Conservation (phyloP, 2,329 filamentous ascomycete genomes). For the Pyricularia sp. region DNA sequence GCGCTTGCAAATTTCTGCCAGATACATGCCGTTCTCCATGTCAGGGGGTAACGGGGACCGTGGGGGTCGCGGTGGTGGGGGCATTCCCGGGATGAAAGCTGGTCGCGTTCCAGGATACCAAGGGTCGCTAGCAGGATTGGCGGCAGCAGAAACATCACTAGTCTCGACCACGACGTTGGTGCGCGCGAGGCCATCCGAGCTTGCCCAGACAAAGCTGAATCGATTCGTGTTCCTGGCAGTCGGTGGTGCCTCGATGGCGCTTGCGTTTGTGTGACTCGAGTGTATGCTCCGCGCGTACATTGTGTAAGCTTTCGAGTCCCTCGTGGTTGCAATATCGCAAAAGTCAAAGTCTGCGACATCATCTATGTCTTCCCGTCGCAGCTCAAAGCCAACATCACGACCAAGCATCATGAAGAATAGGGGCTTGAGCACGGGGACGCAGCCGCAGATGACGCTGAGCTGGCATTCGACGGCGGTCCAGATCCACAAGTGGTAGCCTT, state of each 20-base stretch:
- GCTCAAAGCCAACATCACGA: neutral
- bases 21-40: neutral
- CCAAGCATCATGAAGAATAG: constrained; percentile 10
- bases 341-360: neutral
- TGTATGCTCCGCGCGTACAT: neutral
- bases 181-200: neutral
- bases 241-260: neutral
- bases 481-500: constrained; percentile 29
- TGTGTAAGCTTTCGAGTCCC: neutral
- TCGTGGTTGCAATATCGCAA: neutral
- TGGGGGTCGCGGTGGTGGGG: neutral
- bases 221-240: neutral
- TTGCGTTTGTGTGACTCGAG: neutral
- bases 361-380: neutral
- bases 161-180: neutral
- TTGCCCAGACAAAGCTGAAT: neutral
- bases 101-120: neutral
- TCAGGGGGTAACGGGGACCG: neutral
- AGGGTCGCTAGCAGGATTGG: neutral
- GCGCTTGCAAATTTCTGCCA: neutral
- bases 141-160: neutral
- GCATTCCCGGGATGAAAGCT: neutral
- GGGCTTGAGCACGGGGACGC: constrained; percentile 23
- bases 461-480: constrained; percentile 32
- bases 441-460: constrained; percentile 30